These are phyloP conservation scores for Penicillium crystallinum DNA, from an alignment of 495 filamentous ascomycete genomes.

Conservation along the genomic window DNA sequence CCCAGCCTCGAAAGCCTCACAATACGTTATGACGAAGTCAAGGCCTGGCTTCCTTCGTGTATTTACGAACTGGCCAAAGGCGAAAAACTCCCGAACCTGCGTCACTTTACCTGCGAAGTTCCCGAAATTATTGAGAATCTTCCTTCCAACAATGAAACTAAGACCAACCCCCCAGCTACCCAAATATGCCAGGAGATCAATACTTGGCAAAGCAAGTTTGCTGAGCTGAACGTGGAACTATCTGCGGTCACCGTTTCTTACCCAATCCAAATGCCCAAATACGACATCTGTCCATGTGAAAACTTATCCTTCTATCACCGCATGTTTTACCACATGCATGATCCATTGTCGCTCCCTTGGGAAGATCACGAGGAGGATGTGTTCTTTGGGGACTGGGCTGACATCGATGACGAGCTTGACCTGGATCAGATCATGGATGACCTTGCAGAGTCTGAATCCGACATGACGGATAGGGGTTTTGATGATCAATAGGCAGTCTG, in stretches of 20 bases:
- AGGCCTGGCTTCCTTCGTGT: neutral
- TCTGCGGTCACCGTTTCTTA: neutral
- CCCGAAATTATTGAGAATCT: neutral
- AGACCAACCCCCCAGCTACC: neutral
- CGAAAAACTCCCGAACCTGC: neutral
- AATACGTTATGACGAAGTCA: neutral
- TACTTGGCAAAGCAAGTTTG: neutral
- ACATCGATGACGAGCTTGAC: neutral
- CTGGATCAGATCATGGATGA: neutral
- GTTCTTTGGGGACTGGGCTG: neutral
- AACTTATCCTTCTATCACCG: neutral
- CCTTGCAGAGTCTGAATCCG: neutral
- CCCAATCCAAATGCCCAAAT: neutral
- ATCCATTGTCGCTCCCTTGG: neutral
- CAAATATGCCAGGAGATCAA: slow-evolving; percentile 3
- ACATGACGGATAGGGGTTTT: neutral
- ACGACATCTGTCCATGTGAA: neutral
- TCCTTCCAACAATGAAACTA: neutral
- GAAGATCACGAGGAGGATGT: neutral
- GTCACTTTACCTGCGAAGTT: neutral
- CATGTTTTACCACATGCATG: neutral
- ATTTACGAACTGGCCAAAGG: neutral
- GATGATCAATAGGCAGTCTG: neutral
- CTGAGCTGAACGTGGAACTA: neutral
- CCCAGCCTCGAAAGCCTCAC: neutral